Evolutionary conservation across 2,329 filamentous ascomycete genomes (phyloP).

Genomic region (Didymella sp.): DNA sequence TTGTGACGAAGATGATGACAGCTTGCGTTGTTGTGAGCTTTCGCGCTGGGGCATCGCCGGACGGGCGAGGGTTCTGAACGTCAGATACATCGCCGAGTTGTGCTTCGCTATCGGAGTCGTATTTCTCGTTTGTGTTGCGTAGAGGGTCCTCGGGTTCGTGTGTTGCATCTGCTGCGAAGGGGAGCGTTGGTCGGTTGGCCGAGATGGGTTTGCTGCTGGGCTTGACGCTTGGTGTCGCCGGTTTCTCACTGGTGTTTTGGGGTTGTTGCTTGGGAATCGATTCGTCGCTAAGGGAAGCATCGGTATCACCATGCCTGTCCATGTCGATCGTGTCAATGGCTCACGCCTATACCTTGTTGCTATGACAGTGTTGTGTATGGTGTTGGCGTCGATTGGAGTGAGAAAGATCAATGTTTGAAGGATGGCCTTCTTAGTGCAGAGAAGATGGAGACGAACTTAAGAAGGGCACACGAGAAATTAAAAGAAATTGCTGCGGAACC

Average conservation of each 20-base stretch:
- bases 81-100: constrained; percentile 34
- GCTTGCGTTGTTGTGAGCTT: constrained; percentile 38
- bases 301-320: constrained; percentile 23
- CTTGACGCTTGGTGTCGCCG: constrained; percentile 24
- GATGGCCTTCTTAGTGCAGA: not conserved
- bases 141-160: constrained; percentile 26
- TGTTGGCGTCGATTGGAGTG: not conserved
- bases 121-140: constrained; percentile 23
- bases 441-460: not conserved
- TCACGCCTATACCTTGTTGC: constrained; percentile 18
- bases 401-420: not conserved
- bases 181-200: constrained; percentile 28
- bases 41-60: constrained; percentile 18
- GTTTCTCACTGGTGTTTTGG: constrained; percentile 1
- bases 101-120: constrained; percentile 30
- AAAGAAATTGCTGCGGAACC: constrained; percentile 7
- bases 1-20: constrained; percentile 41
- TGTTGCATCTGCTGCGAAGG: constrained; percentile 32
- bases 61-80: constrained; percentile 33
- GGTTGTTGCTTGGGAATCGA: constrained; percentile 25
- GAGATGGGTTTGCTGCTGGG: constrained; percentile 24
- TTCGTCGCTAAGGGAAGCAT: constrained; percentile 20
- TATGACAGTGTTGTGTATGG: not conserved
- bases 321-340: constrained; percentile 23
- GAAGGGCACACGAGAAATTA: constrained; percentile 6